These are phyloP conservation scores for Austroboletus festivus DNA, from an alignment of 768 basidiomycete genomes.

Conservation along the genomic window DNA sequence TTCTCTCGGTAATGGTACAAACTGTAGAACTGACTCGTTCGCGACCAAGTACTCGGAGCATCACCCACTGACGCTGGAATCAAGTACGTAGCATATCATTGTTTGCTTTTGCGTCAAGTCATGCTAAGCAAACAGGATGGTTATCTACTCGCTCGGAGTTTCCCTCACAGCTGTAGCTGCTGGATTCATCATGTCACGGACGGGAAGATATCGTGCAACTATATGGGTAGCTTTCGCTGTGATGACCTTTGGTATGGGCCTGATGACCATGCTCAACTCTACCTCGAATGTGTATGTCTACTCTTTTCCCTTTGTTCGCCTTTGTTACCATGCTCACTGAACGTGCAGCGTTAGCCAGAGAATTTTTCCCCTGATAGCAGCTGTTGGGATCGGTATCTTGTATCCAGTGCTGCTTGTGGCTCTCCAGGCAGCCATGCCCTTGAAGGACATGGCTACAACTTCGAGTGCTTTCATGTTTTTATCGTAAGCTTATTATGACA, in stretches of 20 bases:
- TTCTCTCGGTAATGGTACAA: background rate
- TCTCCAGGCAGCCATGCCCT: slow-evolving; percentile 81
- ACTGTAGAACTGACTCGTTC: background rate
- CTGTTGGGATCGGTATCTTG: slow-evolving; percentile 58
- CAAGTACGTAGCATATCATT: slow-evolving; percentile 38
- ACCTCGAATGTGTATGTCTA: slow-evolving; percentile 37
- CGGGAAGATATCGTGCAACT: slow-evolving; percentile 54
- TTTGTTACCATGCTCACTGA: slow-evolving; percentile 3
- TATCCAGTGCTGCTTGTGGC: slow-evolving; percentile 68
- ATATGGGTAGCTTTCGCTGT: slow-evolving; percentile 61
- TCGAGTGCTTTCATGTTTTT: slow-evolving; percentile 71
- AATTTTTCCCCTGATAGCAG: slow-evolving; percentile 59
- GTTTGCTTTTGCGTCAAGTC: background rate
- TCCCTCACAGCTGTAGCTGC: slow-evolving; percentile 51
- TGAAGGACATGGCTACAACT: slow-evolving; percentile 80
- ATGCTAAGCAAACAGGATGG: slow-evolving; percentile 48
- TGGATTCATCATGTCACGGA: slow-evolving; percentile 56
- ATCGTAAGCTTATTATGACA: slow-evolving; percentile 35
- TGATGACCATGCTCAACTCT: slow-evolving; percentile 68
- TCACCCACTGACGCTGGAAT: slow-evolving; percentile 67
- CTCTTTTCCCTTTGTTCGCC: background rate
- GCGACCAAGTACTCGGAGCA: slow-evolving; percentile 46
- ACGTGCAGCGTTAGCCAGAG: slow-evolving; percentile 51
- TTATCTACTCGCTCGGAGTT: slow-evolving; percentile 65
- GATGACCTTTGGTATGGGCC: slow-evolving; percentile 60